Evolutionary conservation across 352 stramenopile genomes (phyloP), one percentile per base, ranked within the genome.

Genomic region (Elongisporangium anandrum): DNA sequence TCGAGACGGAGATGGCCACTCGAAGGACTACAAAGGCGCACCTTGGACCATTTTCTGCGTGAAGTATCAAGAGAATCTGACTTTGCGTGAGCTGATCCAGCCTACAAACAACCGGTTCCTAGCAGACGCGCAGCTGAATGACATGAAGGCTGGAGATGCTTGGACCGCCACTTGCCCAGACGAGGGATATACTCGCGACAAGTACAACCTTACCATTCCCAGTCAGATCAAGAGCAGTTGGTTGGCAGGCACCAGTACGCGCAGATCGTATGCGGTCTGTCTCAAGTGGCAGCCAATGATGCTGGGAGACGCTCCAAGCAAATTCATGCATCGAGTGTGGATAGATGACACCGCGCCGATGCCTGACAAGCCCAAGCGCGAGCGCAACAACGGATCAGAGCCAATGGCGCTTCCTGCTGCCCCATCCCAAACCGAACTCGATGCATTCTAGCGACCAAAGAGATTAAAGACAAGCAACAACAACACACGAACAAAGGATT

Each of bases 31-130:
- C 48, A 69, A 61, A 51, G 50, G 52, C 6, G 73, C 70, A 2
- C 73, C 70, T 2, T 78, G 68, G 70, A 78, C 73, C 26, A 79
- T 82, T 38, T 73, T 82, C 48, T 82, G 73, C 23, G 58, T 76
- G 41, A 59, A 61, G 13, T 78, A 79, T 50, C 9, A 15, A 15
- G 23, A 57, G 21, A 68, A 60, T 29, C 58, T 58, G 3, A 68
- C 59, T 4, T 34, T 79, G 17, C 68, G 73, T 8, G 73, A 82
- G 54, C 54, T 79, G 22, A 38, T 63, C 4, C 59, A 61, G 13
- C 29, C 29, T 41, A 12, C 48, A 16, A 48, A 49, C 0, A 52
- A 52, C 26, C 57, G 45, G 16, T 75, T 79, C 3, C 56, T 82
- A 6, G 53, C 41, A 7, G 73, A 77, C 34, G 23, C 76, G 1